These are phyloP conservation scores for Eimeria nieschulzi DNA, from an alignment of 169 alveolate species.

Conservation along the genomic window DNA sequence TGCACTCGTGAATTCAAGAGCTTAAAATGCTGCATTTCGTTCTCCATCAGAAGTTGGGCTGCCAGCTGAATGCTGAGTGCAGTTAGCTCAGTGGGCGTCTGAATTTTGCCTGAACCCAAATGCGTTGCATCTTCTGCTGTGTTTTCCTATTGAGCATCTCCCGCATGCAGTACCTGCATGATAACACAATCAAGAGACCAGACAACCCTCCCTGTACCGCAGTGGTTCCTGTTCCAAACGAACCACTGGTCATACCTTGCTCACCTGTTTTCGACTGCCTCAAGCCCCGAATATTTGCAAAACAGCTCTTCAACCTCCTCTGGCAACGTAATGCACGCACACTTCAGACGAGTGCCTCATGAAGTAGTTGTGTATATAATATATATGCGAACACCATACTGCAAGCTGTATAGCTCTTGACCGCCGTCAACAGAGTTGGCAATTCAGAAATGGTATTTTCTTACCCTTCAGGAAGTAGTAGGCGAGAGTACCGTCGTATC, in stretches of 20 bases:
- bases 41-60: not conserved
- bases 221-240: not conserved
- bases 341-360: not conserved
- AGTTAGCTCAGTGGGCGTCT: slow-evolving; percentile 44
- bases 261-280: slow-evolving; percentile 13
- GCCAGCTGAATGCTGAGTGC: not conserved
- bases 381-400: not conserved
- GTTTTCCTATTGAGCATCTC: slow-evolving; percentile 84
- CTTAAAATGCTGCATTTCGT: too few species aligned
- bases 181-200: too few species aligned
- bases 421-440: not conserved
- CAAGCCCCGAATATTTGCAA: slow-evolving; percentile 5
- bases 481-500: slow-evolving; percentile 93
- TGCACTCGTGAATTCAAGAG: too few species aligned
- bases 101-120: slow-evolving; percentile 90
- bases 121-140: slow-evolving; percentile 85
- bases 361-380: not conserved
- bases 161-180: slow-evolving; percentile 74
- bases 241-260: not conserved
- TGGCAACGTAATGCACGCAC: not conserved
- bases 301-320: slow-evolving; percentile 15
- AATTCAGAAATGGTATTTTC: not conserved
- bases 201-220: too few species aligned
- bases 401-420: not conserved
- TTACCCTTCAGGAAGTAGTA: slow-evolving; percentile 86